Evolutionary conservation across 805 yeast genomes (phyloP), one percentile per base, ranked within the genome.

Genomic region (Metschnikowia rubicola): DNA sequence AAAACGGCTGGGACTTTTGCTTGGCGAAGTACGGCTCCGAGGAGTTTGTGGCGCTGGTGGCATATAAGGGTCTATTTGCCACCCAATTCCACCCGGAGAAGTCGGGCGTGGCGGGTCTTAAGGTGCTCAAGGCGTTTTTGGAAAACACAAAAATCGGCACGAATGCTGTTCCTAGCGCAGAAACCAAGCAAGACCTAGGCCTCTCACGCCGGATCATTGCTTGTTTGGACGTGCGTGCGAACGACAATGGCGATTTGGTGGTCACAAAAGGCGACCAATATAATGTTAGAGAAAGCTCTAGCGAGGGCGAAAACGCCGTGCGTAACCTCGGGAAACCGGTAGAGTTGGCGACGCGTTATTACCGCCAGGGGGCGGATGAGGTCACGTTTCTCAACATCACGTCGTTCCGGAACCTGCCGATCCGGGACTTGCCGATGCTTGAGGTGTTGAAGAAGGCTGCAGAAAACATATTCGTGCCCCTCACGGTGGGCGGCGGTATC

Each of bases 51-150:
- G 95, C 97, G 12, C 94, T 98, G 0, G 64, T 91, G 34, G 41
- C 83, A 30, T 84, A 77, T 59, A 88, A 77, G 49, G 91, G 89
- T 53, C 72, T 92, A 10, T 88, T 94, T 67, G 96, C 97, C 37
- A 94, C 98, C 1, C 99, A 94, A 66, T 94, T 94, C 67, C 99
- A 94, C 67, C 99, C 99, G n/a, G 99, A 94, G 63, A 94, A 94
- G 66, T 88, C 97, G 3, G 99, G 99, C 10, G 62, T 73, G 19
- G 96, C 96, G 4, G 99, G 99, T 41, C 71, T 94, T 38, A 77
- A 79, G 51, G 81, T 92, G 9, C 77, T 94, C 48, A 77, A 77
- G 48, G 79, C 87, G 28, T 94, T 94, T 62, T 70, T 94, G 56
- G 75, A 75, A 34, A 77, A 76, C 28, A 59, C 66, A 9, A 71